A percentile compares a stretch with the other conserved stretches of the same genome.
phyloP scores from a whole-genome alignment of 495 filamentous ascomycete genomes.

The Trichoderma parareesei region DNA sequence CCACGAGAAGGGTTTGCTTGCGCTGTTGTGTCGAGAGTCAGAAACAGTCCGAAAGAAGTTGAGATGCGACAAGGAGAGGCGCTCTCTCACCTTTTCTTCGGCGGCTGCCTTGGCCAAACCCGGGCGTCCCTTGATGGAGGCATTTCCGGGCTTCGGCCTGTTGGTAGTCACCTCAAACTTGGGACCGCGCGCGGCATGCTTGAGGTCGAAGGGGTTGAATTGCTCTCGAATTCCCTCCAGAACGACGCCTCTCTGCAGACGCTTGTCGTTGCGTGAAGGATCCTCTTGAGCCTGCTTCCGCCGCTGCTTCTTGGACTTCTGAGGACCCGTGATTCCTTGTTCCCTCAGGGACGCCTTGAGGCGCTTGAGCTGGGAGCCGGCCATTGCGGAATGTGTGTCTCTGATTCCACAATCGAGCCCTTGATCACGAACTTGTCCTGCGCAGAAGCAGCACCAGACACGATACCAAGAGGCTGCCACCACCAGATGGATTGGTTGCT shows the following conservation, averaged over 20 bases:
- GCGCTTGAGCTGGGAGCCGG: conserved; percentile 92
- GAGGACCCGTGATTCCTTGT: conserved; percentile 78
- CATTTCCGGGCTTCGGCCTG: conserved; percentile 40
- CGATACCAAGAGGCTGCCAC: too few relatives aligned
- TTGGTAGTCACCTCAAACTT: conserved; percentile 72
- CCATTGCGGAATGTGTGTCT: conserved; percentile 45
- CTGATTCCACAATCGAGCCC: neutral
- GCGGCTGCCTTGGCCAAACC: conserved; percentile 76
- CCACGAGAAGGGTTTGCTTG: conserved; percentile 68
- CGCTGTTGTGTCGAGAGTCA: conserved; percentile 38
- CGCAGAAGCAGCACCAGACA: conserved; percentile 13
- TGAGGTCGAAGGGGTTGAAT: conserved; percentile 96
- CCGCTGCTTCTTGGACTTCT: conserved; percentile 86
- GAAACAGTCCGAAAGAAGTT: neutral
- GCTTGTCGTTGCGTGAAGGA: conserved; percentile 52
- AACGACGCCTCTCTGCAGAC: conserved; percentile 62
- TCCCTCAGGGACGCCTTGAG: conserved; percentile 82
- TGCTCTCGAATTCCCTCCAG: conserved; percentile 80
- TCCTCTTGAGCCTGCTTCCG: conserved; percentile 61
- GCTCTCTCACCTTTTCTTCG: conserved; percentile 66
- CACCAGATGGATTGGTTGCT: neutral
- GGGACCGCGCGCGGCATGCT: conserved; percentile 53
- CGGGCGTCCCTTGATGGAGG: conserved; percentile 56
- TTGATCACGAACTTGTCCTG: neutral
- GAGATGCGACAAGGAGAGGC: neutral